phyloP scores from a whole-genome alignment of 768 basidiomycete genomes.

The Podaxis sp. region DNA sequence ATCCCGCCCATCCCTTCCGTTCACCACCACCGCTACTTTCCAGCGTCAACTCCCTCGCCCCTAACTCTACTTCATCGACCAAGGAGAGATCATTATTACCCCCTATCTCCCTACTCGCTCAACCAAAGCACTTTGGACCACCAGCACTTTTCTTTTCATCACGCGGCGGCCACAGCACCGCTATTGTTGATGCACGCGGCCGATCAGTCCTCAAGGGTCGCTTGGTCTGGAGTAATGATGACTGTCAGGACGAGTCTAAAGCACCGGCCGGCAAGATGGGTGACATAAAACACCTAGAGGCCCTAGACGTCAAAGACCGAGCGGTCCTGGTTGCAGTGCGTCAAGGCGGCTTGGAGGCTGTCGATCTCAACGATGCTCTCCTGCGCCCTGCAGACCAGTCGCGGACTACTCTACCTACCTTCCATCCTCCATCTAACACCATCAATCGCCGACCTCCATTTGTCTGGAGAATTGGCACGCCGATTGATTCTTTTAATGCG shows the following conservation, averaged over 20 bases:
- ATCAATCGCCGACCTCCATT: conserved; percentile 72
- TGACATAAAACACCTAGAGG: conserved; percentile 80
- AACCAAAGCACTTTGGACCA: conserved; percentile 82
- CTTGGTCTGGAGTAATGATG: conserved; percentile 76
- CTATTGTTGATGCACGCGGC: conserved; percentile 84
- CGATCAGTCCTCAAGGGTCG: conserved; percentile 80
- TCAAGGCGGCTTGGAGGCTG: conserved; percentile 80
- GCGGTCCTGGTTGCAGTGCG: conserved; percentile 84
- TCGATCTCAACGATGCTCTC: conserved; percentile 77
- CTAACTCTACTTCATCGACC: conserved; percentile 22
- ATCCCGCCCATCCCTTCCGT: conserved; percentile 82
- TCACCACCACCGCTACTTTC: conserved; percentile 10
- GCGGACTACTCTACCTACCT: conserved; percentile 68
- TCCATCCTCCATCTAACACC: conserved; percentile 56
- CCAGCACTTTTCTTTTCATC: conserved; percentile 86
- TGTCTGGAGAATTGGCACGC: conserved; percentile 82
- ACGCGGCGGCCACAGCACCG: conserved; percentile 86
- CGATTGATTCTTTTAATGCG: conserved; percentile 42
- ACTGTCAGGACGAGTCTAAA: conserved; percentile 41
- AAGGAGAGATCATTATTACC: conserved; percentile 58
- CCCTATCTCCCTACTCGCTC: conserved; percentile 75
- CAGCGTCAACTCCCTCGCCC: conserved; percentile 38
- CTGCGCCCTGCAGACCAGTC: conserved; percentile 81
- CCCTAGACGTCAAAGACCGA: conserved; percentile 73
- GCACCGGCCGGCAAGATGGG: conserved; percentile 54